Evolutionary conservation across 805 yeast species (phyloP).

Genomic region (Wickerhamomyces rabaulensis): DNA sequence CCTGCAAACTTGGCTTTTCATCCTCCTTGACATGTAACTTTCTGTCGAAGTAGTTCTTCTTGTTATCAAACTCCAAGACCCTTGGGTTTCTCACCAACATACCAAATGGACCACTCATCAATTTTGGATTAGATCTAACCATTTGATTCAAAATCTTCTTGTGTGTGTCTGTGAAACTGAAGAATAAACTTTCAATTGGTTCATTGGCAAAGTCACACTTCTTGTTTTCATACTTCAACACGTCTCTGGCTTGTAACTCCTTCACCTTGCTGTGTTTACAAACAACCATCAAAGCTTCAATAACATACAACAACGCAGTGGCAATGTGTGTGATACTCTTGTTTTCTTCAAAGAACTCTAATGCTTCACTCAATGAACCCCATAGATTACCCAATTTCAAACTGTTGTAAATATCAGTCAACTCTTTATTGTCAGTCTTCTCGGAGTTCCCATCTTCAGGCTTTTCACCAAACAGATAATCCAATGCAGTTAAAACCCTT

Average conservation of each 20-base stretch:
- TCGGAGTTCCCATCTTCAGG: conserved; percentile 18
- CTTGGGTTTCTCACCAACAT: conserved; percentile 83
- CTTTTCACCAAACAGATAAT: conserved; percentile 54
- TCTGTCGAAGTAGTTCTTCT: conserved; percentile 77
- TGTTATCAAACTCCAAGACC: conserved; percentile 91
- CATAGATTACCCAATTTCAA: conserved; percentile 75
- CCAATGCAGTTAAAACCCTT: conserved; percentile 81
- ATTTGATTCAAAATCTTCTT: conserved; percentile 82
- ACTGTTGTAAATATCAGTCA: conserved; percentile 57
- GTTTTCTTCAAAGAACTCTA: conserved; percentile 56
- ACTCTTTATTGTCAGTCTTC: conserved; percentile 32
- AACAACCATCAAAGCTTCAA: conserved; percentile 94
- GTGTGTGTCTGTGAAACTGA: conserved; percentile 84
- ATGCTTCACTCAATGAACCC: conserved; percentile 76
- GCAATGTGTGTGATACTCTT: conserved; percentile 59
- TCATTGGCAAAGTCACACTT: conserved; percentile 65
- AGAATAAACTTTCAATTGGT: conserved; percentile 74
- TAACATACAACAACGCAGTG: conserved; percentile 75
- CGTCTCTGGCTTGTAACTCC: conserved; percentile 50
- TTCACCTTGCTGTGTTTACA: conserved; percentile 76
- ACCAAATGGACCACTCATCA: conserved; percentile 95
- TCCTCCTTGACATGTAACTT: conserved; percentile 50
- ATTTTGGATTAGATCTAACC: conserved; percentile 85
- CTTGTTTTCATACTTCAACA: conserved; percentile 54
- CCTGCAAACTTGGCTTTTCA: conserved; percentile 43